These are phyloP conservation scores for barley (Hordeum vulgare) DNA, from an alignment of 176 grass and related monocot species.

Conservation along the genomic window MorexV3_pseudomolecules_assembly NC_058520.1:2127430-2127929, in stretches of 20 bases:
- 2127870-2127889: background rate
- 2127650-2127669: background rate
- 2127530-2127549: constrained; percentile 70
- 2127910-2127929: no score
- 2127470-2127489: constrained; percentile 77
- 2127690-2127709: constrained; percentile 64
- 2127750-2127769: constrained; percentile 79
- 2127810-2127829: constrained; percentile 84
- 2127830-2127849: background rate
- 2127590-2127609: background rate
- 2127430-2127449: constrained; percentile 90
- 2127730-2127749: constrained; percentile 83
- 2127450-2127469: constrained; percentile 69
- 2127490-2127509: constrained; percentile 63
- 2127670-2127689: constrained; percentile 62
- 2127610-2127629: background rate
- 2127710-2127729: constrained; percentile 80
- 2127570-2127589: background rate
- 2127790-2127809: constrained; percentile 94
- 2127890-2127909: background rate
- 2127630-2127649: background rate
- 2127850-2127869: background rate
- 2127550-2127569: constrained; percentile 80
- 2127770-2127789: constrained; percentile 94
- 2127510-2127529: constrained; percentile 61